A percentile compares a stretch with the other conserved stretches of the same genome.
Conservation (phyloP, 768 basidiomycete genomes). For the Steccherinum ochraceum region DNA sequence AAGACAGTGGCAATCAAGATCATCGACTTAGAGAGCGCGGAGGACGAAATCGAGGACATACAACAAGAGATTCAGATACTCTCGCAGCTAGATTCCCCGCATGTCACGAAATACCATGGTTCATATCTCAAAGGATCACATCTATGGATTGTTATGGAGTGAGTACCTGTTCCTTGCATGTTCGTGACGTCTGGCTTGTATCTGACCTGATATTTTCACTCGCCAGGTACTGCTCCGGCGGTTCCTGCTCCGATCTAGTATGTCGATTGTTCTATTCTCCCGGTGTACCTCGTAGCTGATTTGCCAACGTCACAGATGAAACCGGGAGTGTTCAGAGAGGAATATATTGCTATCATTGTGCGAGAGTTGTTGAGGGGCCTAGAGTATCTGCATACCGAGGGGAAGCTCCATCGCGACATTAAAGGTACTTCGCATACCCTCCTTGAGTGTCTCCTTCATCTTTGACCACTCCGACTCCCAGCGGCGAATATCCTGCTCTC, state of each 20-base stretch:
- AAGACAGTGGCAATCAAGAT: conserved; percentile 99
- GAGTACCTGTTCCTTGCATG: conserved; percentile 17
- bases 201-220: neutral
- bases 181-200: neutral
- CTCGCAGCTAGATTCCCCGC: conserved; percentile 90
- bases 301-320: conserved; percentile 67
- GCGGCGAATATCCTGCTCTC: conserved; percentile 94
- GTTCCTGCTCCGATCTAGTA: conserved; percentile 95
- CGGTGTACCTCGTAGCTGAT: neutral
- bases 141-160: conserved; percentile 99
- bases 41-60: conserved; percentile 99
- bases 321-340: conserved; percentile 95
- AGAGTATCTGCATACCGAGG: conserved; percentile 93
- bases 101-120: conserved; percentile 98
- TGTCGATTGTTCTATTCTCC: conserved; percentile 22
- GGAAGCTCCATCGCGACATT: conserved; percentile 98
- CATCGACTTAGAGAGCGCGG: conserved; percentile 97
- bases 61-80: conserved; percentile 99
- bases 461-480: conserved; percentile 25
- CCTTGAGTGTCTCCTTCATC: neutral
- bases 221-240: conserved; percentile 89
- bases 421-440: conserved; percentile 56
- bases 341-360: conserved; percentile 97
- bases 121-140: conserved; percentile 93
- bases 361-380: conserved; percentile 88